Evolutionary conservation across 208 protist species (phyloP).

Genomic region (Angomonas deanei): DNA sequence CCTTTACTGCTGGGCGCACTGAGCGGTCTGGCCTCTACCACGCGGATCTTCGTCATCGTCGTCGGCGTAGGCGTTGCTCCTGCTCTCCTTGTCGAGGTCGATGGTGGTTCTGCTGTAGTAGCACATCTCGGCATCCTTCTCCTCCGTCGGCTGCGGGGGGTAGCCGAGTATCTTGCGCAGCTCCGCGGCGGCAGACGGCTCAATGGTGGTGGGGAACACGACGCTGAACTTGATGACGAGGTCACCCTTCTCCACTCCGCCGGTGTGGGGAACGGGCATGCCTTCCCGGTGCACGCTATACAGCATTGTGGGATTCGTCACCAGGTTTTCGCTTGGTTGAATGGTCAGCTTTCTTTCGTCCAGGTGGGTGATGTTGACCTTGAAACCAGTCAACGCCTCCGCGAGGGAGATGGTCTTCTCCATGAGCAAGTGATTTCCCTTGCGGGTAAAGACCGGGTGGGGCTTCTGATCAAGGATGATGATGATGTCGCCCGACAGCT

Average conservation of each 20-base stretch:
- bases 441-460: conserved; percentile 90
- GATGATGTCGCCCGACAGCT: conserved; percentile 96
- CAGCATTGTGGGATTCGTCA: conserved; percentile 85
- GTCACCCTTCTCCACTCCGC: conserved; percentile 86
- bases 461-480: conserved; percentile 96
- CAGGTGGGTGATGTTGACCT: conserved; percentile 87
- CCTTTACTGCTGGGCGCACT: conserved; percentile 76
- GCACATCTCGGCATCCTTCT: conserved; percentile 40
- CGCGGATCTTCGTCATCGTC: conserved; percentile 54
- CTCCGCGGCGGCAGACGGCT: conserved; percentile 20
- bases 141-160: conserved; percentile 32
- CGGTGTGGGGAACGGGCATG: conserved; percentile 89
- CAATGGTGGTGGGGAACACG: conserved; percentile 77
- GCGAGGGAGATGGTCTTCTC: conserved; percentile 86
- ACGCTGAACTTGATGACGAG: conserved; percentile 90
- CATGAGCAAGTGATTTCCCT: conserved; percentile 95
- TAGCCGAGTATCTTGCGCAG: conserved; percentile 79
- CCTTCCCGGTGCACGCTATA: conserved; percentile 89
- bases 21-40: conserved; percentile 47
- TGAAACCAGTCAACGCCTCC: conserved; percentile 94
- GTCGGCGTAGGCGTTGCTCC: conserved; percentile 48
- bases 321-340: conserved; percentile 32
- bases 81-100: conserved; percentile 74
- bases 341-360: conserved; percentile 87
- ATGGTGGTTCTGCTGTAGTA: conserved; percentile 56